A percentile compares a stretch with the other conserved stretches of the same genome.
Evolutionary conservation across 108 stramenopile genomes (phyloP).

Genomic region (Skeletonema marinoi): DNA sequence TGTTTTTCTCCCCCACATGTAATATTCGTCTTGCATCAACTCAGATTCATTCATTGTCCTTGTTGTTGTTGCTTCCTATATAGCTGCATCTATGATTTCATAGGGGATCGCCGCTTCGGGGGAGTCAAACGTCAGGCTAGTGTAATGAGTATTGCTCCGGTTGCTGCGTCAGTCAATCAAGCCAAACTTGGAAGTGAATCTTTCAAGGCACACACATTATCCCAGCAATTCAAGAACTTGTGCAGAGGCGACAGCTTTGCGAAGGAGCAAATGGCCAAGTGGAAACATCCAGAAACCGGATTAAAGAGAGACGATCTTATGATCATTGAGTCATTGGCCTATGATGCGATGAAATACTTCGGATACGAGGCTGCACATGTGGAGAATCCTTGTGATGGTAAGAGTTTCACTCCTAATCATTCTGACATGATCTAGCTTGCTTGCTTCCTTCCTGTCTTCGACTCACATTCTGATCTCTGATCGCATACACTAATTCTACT

Average conservation of each 20-base stretch:
- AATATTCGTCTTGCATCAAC: too few relatives aligned
- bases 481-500: too few relatives aligned
- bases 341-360: constrained; percentile 22
- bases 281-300: constrained; percentile 1
- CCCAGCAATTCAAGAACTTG: constrained; percentile 46
- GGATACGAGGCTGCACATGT: constrained; percentile 26
- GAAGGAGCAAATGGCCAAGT: constrained; percentile 20
- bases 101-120: constrained; percentile 32
- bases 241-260: constrained; percentile 14
- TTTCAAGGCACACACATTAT: constrained; percentile 17
- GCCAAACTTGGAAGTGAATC: constrained; percentile 34
- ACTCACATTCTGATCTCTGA: too few relatives aligned
- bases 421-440: too few relatives aligned
- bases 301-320: constrained; percentile 20
- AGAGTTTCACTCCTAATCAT: too few relatives aligned
- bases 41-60: too few relatives aligned
- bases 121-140: constrained; percentile 24
- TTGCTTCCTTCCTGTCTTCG: too few relatives aligned
- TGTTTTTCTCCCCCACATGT: too few relatives aligned
- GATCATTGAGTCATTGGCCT: constrained; percentile 30
- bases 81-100: constrained; percentile 23
- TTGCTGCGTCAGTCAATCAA: constrained; percentile 5
- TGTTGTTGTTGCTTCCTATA: too few relatives aligned
- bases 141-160: constrained; percentile 16
- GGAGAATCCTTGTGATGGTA: not conserved